Evolutionary conservation across 2,329 filamentous ascomycete species (phyloP).

Genomic region (Clarireedia homoeocarpa): DNA sequence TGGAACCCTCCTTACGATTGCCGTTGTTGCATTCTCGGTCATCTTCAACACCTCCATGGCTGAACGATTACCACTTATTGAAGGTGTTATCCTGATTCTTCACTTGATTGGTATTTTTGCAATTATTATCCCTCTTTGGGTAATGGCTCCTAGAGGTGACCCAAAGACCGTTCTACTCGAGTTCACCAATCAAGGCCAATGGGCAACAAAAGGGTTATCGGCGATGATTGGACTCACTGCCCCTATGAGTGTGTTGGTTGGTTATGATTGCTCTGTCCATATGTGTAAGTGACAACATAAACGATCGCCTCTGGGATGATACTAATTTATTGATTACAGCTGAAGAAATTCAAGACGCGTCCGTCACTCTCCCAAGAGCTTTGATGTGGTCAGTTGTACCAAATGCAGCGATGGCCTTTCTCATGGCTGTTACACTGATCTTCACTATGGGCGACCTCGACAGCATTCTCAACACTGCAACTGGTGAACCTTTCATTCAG

Average conservation of each 20-base stretch:
- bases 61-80: slow-evolving; percentile 33
- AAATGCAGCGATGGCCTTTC: slow-evolving; percentile 33
- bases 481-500: slow-evolving; percentile 30
- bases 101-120: slow-evolving; percentile 39
- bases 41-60: slow-evolving; percentile 38
- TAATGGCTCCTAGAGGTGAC: slow-evolving; percentile 15
- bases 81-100: slow-evolving; percentile 36
- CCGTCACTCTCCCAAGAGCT: slow-evolving; percentile 37
- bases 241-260: slow-evolving; percentile 25
- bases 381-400: slow-evolving; percentile 30
- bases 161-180: slow-evolving; percentile 24
- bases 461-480: slow-evolving; percentile 22
- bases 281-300: slow-evolving; percentile 26
- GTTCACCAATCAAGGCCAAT: slow-evolving; percentile 28
- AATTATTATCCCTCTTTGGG: slow-evolving; percentile 35
- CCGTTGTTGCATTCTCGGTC: slow-evolving; percentile 33
- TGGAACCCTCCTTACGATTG: slow-evolving; percentile 36
- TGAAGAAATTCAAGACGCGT: slow-evolving; percentile 42
- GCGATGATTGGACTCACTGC: slow-evolving; percentile 33
- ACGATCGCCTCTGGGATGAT: neutral
- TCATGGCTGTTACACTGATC: slow-evolving; percentile 33
- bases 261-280: slow-evolving; percentile 25
- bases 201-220: slow-evolving; percentile 28
- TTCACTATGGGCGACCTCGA: slow-evolving; percentile 32
- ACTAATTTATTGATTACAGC: slow-evolving; percentile 15